Conservation (phyloP, 768 basidiomycete genomes). For the Tubosaeta sp. region DNA sequence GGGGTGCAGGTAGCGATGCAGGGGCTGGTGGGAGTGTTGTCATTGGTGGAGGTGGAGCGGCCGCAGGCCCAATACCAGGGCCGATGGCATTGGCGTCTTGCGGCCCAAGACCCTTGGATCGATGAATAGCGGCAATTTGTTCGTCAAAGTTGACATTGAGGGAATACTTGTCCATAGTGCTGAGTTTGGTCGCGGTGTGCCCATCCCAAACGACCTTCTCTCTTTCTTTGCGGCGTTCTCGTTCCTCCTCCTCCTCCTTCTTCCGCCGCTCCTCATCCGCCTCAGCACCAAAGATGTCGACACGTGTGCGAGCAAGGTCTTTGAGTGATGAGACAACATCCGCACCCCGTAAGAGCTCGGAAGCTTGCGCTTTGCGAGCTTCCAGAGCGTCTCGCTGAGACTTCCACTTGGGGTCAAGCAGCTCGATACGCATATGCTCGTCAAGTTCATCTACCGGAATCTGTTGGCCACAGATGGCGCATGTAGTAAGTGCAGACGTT, state of each 20-base stretch:
- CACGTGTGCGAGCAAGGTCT: slow-evolving; percentile 90
- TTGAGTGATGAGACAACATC: slow-evolving; percentile 92
- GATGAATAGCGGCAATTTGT: slow-evolving; percentile 96
- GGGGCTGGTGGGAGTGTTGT: slow-evolving; percentile 65
- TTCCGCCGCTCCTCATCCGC: slow-evolving; percentile 88
- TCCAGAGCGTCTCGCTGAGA: slow-evolving; percentile 89
- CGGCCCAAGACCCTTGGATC: slow-evolving; percentile 83
- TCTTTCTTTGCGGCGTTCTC: slow-evolving; percentile 75
- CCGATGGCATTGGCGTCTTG: slow-evolving; percentile 80
- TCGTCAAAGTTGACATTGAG: slow-evolving; percentile 93
- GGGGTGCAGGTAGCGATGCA: slow-evolving; percentile 69
- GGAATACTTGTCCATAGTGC: slow-evolving; percentile 90
- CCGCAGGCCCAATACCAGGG: slow-evolving; percentile 81
- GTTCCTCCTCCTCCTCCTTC: slow-evolving; percentile 82
- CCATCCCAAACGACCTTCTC: slow-evolving; percentile 99
- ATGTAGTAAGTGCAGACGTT: slow-evolving; percentile 72
- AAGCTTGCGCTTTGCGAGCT: slow-evolving; percentile 83
- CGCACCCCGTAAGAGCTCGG: slow-evolving; percentile 84
- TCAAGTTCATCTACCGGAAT: slow-evolving; percentile 93
- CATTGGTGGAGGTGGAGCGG: slow-evolving; percentile 60
- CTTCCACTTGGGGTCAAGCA: slow-evolving; percentile 98
- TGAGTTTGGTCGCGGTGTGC: slow-evolving; percentile 90
- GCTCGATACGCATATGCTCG: slow-evolving; percentile 97
- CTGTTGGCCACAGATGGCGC: slow-evolving; percentile 92
- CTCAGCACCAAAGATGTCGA: slow-evolving; percentile 95